Conservation (phyloP, 1,284 basidiomycete species). For the Sanghuangporus weigelae region DNA sequence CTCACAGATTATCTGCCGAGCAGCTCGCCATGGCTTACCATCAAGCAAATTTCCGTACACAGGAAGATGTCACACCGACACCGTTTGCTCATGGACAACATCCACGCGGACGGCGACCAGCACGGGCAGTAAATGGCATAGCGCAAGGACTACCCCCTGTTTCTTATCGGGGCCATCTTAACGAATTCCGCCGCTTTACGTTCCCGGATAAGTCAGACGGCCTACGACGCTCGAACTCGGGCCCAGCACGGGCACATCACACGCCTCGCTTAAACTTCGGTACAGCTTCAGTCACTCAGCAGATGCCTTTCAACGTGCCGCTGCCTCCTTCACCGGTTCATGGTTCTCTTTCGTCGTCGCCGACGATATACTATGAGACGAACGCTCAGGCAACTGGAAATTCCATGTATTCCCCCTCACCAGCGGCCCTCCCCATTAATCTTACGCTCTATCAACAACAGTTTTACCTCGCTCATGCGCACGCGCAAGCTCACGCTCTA, state of each 20-base stretch:
- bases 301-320: slow-evolving; percentile 25
- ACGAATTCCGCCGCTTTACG: slow-evolving; percentile 19
- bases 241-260: slow-evolving; percentile 25
- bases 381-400: not conserved
- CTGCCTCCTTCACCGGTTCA: slow-evolving; percentile 18
- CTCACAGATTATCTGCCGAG: slow-evolving; percentile 13
- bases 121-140: slow-evolving; percentile 18
- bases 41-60: slow-evolving; percentile 7
- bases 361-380: slow-evolving; percentile 17
- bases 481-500: slow-evolving; percentile 14
- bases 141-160: slow-evolving; percentile 7
- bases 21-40: slow-evolving; percentile 11
- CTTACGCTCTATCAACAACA: slow-evolving; percentile 16
- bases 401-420: not conserved
- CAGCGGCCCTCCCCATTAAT: slow-evolving; percentile 7
- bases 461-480: slow-evolving; percentile 10
- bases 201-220: slow-evolving; percentile 28
- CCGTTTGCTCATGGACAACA: slow-evolving; percentile 1
- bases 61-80: slow-evolving; percentile 11
- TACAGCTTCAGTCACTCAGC: slow-evolving; percentile 18
- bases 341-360: slow-evolving; percentile 13
- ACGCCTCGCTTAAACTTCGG: slow-evolving; percentile 22
- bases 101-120: slow-evolving; percentile 6
- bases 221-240: slow-evolving; percentile 33
- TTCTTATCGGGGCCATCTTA: slow-evolving; percentile 1